Evolutionary conservation across 106 monocot genomes (phyloP).

Genomic region (Phalaenopsis equestris): DNA sequence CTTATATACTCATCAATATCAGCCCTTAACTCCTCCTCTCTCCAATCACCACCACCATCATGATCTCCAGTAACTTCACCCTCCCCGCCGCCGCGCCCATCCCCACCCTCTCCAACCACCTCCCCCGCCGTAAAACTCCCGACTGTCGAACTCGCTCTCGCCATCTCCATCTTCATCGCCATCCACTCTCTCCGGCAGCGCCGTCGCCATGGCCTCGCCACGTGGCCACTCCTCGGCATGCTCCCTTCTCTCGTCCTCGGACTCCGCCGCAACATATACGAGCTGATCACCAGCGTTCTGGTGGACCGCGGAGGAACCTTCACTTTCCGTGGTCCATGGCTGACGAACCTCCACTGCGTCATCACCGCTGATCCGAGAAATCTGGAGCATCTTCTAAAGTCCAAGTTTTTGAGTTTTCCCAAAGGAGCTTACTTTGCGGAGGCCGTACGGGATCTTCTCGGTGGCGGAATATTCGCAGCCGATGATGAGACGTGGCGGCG

Average conservation of each 20-base stretch:
- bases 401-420: conserved; percentile 77
- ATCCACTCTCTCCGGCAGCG: conserved; percentile 61
- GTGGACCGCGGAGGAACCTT: conserved; percentile 53
- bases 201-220: conserved; percentile 42
- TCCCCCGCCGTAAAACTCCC: conserved; percentile 29
- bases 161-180: conserved; percentile 53
- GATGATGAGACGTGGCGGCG: conserved; percentile 77
- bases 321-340: conserved; percentile 62
- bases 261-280: conserved; percentile 64
- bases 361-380: conserved; percentile 87
- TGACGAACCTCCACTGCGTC: conserved; percentile 75
- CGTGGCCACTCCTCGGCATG: conserved; percentile 84
- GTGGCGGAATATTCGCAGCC: conserved; percentile 80
- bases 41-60: conserved; percentile 4
- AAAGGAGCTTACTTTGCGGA: conserved; percentile 78
- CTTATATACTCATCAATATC: not conserved
- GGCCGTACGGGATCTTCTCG: conserved; percentile 61
- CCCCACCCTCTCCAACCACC: conserved; percentile 2
- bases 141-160: conserved; percentile 21
- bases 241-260: conserved; percentile 70
- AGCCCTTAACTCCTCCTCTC: not conserved
- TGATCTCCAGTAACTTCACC: conserved; percentile 19
- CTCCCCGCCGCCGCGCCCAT: not conserved
- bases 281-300: conserved; percentile 76
- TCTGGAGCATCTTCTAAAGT: conserved; percentile 86